These are phyloP conservation scores for Coemansia sp. DNA, from an alignment of 192 early-diverging fungal genomes.

Conservation along the genomic window DNA sequence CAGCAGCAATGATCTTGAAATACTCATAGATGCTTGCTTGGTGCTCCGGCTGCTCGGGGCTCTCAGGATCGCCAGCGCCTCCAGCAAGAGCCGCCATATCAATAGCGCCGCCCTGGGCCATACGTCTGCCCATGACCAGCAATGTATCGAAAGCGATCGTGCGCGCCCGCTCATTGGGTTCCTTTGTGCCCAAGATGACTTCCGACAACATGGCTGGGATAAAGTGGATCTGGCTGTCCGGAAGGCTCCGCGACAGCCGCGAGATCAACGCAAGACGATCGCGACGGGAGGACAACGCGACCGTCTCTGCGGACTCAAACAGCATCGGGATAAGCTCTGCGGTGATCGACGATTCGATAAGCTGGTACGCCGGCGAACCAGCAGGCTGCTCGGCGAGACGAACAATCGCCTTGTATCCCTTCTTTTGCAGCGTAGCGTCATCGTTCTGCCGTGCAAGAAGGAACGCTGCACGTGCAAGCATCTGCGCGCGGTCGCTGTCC, in stretches of 20 bases:
- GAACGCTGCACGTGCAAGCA: constrained; percentile 54
- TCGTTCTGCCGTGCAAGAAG: constrained; percentile 56
- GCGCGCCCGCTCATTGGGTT: constrained; percentile 86
- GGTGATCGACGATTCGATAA: constrained; percentile 49
- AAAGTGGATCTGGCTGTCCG: constrained; percentile 72
- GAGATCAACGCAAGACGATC: constrained; percentile 73
- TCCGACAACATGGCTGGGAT: constrained; percentile 86
- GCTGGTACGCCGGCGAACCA: constrained; percentile 29
- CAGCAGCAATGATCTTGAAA: constrained; percentile 92
- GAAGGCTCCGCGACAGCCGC: constrained; percentile 62
- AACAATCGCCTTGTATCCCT: constrained; percentile 86
- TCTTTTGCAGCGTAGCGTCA: constrained; percentile 86
- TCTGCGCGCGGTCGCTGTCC: constrained; percentile 65
- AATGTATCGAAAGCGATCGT: constrained; percentile 78
- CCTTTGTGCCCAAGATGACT: constrained; percentile 91
- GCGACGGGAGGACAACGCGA: constrained; percentile 73
- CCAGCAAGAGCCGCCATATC: constrained; percentile 38
- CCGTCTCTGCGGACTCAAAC: constrained; percentile 66
- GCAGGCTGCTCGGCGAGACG: constrained; percentile 44
- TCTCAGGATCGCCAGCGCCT: constrained; percentile 19
- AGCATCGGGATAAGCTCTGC: constrained; percentile 73
- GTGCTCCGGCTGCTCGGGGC: constrained; percentile 15
- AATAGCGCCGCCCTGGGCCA: constrained; percentile 69
- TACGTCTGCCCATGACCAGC: constrained; percentile 86
- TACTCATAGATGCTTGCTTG: constrained; percentile 74